Conservation (phyloP, 2,329 filamentous ascomycete species). For the Calonectria multiphialidica region DNA sequence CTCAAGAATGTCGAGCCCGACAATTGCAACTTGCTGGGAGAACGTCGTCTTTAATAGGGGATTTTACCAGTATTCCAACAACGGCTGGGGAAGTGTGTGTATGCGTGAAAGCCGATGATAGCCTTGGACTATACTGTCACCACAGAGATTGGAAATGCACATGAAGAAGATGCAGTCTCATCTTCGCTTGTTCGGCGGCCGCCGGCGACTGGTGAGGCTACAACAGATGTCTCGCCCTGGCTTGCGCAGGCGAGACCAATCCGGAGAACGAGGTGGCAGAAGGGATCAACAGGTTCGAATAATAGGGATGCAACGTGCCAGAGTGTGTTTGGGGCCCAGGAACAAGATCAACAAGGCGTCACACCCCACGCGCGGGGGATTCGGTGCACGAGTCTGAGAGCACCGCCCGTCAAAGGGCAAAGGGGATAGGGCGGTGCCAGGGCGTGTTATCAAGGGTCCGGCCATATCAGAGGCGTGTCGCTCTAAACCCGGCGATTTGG, state of each 20-base stretch:
- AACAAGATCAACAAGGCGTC: background rate
- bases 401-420: background rate
- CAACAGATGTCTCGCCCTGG: background rate
- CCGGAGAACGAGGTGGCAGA: background rate
- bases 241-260: background rate
- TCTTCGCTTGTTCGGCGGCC: conserved; percentile 16
- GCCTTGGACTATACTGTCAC: background rate
- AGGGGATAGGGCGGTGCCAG: background rate
- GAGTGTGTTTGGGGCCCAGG: background rate
- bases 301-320: background rate
- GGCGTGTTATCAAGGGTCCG: conserved; percentile 8
- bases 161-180: background rate
- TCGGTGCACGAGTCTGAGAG: background rate
- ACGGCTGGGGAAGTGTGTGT: background rate
- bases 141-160: background rate
- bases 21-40: background rate
- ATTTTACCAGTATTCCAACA: background rate
- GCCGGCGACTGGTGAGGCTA: conserved; percentile 16
- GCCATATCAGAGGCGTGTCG: background rate
- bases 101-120: background rate
- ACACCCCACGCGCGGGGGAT: conserved; percentile 17
- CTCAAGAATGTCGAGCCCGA: background rate
- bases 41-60: background rate
- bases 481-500: background rate
- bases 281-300: background rate